Conservation (phyloP, 306 rosid species). For the Citrullus mucosospermus region DNA sequence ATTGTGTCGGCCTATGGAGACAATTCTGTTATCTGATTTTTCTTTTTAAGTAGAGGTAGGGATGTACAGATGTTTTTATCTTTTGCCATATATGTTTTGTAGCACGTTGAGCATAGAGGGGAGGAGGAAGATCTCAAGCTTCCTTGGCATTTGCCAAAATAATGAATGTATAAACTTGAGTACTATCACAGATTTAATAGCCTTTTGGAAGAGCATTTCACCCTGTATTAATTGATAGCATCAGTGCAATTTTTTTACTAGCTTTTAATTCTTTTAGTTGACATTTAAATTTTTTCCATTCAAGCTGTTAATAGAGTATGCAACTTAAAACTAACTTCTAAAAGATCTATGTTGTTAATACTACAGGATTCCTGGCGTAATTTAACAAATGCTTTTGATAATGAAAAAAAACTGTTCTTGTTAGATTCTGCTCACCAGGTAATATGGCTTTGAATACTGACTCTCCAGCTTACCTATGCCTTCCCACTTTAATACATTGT, state of each 20-base stretch:
- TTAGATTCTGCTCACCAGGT: constrained; percentile 74
- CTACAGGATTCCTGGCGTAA: constrained; percentile 82
- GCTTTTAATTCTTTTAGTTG: background rate
- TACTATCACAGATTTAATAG: too few relatives aligned
- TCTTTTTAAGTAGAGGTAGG: too few relatives aligned
- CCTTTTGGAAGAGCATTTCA: background rate
- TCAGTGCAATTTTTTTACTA: background rate
- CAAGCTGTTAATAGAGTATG: background rate
- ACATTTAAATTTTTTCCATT: background rate
- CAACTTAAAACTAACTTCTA: background rate
- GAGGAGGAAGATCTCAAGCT: too few relatives aligned
- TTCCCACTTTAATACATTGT: constrained; percentile 13
- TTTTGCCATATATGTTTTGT: too few relatives aligned
- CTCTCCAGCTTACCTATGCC: background rate
- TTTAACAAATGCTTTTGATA: constrained; percentile 67
- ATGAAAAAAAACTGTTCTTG: constrained; percentile 51
- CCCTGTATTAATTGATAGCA: background rate
- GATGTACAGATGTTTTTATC: too few relatives aligned
- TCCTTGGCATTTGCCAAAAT: too few relatives aligned
- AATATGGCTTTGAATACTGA: constrained; percentile 9
- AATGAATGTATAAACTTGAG: too few relatives aligned
- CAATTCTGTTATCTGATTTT: too few relatives aligned
- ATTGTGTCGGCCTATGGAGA: too few relatives aligned
- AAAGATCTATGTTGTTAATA: background rate
- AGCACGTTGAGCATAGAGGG: too few relatives aligned